A percentile compares a stretch with the other conserved stretches of the same genome.
These are phyloP conservation scores for Sphagnum fallax DNA, from an alignment of 228 moss, liverwort and hornwort genomes.

Conservation along the genomic window DNA sequence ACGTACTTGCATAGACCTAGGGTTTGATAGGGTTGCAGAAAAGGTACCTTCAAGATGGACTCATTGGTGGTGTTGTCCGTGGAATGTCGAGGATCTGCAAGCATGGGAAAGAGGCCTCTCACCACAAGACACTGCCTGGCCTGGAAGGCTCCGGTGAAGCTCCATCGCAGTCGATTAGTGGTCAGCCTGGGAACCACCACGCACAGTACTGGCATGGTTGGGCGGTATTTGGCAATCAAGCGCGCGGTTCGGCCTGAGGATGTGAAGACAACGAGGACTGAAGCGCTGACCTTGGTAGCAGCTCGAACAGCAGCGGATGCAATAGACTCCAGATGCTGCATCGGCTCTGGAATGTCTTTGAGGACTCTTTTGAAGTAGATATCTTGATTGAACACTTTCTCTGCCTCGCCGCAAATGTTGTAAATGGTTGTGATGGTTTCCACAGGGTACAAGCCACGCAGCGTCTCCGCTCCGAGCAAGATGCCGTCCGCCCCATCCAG, in stretches of 20 bases:
- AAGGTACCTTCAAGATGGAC: conserved; percentile 65
- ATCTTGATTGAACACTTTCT: conserved; percentile 85
- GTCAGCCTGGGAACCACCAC: conserved; percentile 47
- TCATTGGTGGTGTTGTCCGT: conserved; percentile 64
- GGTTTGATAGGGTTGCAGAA: too few species aligned
- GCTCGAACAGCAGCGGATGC: conserved; percentile 82
- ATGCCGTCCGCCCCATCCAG: conserved; percentile 82
- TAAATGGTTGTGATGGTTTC: conserved; percentile 69
- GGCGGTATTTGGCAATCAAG: conserved; percentile 55
- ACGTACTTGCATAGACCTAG: too few species aligned
- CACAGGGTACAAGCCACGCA: conserved; percentile 67
- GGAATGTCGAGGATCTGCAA: conserved; percentile 83
- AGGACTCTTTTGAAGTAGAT: conserved; percentile 67
- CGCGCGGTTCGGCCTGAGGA: conserved; percentile 75
- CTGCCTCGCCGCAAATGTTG: conserved; percentile 72
- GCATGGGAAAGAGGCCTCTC: conserved; percentile 82
- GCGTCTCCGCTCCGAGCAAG: conserved; percentile 78
- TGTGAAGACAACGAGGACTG: conserved; percentile 85
- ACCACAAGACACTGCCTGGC: conserved; percentile 83
- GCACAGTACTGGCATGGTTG: conserved; percentile 58
- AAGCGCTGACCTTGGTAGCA: conserved; percentile 65
- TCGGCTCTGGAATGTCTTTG: conserved; percentile 66
- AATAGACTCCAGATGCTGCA: conserved; percentile 80
- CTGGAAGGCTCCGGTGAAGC: conserved; percentile 63
- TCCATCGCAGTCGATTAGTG: conserved; percentile 46